Base-by-base conservation (phyloP, 495 filamentous ascomycete species). In the Rhypophila decipiens region DNA sequence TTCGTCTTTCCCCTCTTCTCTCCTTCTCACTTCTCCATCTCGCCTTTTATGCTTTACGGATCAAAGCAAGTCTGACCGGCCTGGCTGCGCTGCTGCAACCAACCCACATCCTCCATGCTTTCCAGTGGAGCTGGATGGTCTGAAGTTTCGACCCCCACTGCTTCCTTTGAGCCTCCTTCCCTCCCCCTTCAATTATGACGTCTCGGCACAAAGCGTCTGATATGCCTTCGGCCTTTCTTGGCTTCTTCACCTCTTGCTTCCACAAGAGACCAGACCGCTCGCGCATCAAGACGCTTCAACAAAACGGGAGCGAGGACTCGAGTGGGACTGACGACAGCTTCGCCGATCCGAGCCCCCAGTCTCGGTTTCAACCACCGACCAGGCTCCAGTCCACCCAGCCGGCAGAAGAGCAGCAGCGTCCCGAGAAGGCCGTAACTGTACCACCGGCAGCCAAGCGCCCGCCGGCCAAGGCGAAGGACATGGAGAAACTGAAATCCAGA, bases 201-300 rank as follows among this genome's bases (percentile, higher is more conserved):
- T 19, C 49, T 15, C 18, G 41, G 13, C 11, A 22, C n/a, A 42
- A 50, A 35, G 18, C 46, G 15, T 12, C 29, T 10, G 48, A 47
- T 15, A 21, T 13, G 11, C 43, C 43, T 24, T 48, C 41, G 21
- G 58, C 59, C 58, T 42, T 59, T 40, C 49, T 45, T 10, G 49
- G 49, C 19, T 39, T 61, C 39, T 57, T 64, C 46, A 46, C 38
- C 24, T 56, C 58, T 1, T 64, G 60, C 42, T 57, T 64, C 49
- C 53, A 57, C 29, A 56, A 54, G 21, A 44, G 56, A 39, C 37
- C 46, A 29, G 41, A 34, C 17, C 51, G 41, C 24, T 11, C 42
- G 23, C 43, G 38, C 0, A 10, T 44, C 47, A 59, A 59, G 39
- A 45, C 56, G 23, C 35, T 37, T 22, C 43, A 36, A 19, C 41